phyloP scores from a whole-genome alignment of 2,329 filamentous ascomycete genomes.

The Trichoderma sp. region DNA sequence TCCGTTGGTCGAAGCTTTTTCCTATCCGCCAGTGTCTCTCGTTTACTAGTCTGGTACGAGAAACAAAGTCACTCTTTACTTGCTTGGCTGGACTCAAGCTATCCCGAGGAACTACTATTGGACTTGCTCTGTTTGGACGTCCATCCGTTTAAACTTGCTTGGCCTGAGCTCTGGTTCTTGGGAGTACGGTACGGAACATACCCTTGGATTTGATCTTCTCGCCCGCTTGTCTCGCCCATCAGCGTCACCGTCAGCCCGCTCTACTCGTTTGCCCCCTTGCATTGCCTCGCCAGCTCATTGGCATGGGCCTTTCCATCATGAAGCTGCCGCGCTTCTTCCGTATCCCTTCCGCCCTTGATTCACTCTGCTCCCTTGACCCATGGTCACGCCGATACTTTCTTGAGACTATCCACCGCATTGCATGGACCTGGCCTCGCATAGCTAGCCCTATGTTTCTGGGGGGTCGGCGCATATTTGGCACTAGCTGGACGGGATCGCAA shows the following conservation, averaged over 20 bases:
- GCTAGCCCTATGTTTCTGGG: conserved; percentile 21
- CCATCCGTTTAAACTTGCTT: conserved; percentile 6
- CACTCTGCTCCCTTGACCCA: background rate
- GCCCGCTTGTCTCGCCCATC: conserved; percentile 3
- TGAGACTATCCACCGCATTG: conserved; percentile 4
- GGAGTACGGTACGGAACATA: background rate
- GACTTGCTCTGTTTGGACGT: background rate
- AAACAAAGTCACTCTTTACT: background rate
- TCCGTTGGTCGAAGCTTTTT: conserved; percentile 9
- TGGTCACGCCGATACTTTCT: conserved; percentile 1
- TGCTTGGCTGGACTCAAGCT: background rate
- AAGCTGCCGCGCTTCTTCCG: background rate
- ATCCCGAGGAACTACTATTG: background rate
- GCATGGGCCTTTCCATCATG: conserved; percentile 17
- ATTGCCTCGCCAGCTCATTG: conserved; percentile 16
- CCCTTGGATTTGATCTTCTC: conserved; percentile 13
- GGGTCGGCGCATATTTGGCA: background rate
- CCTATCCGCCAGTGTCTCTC: conserved; percentile 19
- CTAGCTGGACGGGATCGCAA: background rate
- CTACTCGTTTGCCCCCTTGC: conserved; percentile 21
- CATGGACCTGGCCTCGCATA: background rate
- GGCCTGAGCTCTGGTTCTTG: conserved; percentile 1
- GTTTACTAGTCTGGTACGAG: conserved; percentile 9
- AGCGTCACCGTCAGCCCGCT: conserved; percentile 28
- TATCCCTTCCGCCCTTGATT: conserved; percentile 3